Evolutionary conservation across 139 green algal genomes (phyloP), one percentile per base, ranked within the genome.

Genomic region (Klebsormidium nitens): DNA sequence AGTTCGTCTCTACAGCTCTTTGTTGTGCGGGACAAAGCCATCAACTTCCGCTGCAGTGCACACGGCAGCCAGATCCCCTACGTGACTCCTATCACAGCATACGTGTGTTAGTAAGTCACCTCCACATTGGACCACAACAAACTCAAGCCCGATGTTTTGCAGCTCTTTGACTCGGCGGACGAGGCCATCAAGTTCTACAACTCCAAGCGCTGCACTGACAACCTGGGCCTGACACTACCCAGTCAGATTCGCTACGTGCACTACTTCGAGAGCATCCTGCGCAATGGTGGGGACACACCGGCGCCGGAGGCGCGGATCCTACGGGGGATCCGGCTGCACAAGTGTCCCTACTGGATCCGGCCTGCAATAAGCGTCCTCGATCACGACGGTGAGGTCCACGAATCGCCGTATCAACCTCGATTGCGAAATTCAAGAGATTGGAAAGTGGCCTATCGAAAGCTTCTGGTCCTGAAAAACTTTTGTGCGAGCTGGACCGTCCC

Each of bases 301-400:
- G 23, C 23, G 46, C 23, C 46, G 46, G 23, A 55, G 46, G 23
- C 23, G 46, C 46, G 23, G 23, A 59, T 71, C 5, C 44, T 71
- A 34, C 26, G 64, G 48, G 64, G 64, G 2, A 71, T 71, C 35
- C 59, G 69, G 14, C 61, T 76, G 35, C 69, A 75, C 63, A 44
- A 36, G 14, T 76, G 69, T 39, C 69, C 69, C 37, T 76, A 76
- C 39, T 76, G 69, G 69, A 74, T 76, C 31, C 59, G 69, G 34
- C 69, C 69, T n/a, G 19, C 36, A 34, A 74, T 76, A 19, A 71
- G 61, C 42, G 26, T 76, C 23, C 40, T 40, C 37, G 36, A 44
- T 32, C 69, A 75, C 34, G 34, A 56, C 49, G 69, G 69, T 74
- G 38, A 23, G 66, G n/a, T 3, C 64, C 56, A 60, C 50, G 14